Conservation (phyloP, 2,329 filamentous ascomycete genomes). For the Escovopsis sp. region DNA sequence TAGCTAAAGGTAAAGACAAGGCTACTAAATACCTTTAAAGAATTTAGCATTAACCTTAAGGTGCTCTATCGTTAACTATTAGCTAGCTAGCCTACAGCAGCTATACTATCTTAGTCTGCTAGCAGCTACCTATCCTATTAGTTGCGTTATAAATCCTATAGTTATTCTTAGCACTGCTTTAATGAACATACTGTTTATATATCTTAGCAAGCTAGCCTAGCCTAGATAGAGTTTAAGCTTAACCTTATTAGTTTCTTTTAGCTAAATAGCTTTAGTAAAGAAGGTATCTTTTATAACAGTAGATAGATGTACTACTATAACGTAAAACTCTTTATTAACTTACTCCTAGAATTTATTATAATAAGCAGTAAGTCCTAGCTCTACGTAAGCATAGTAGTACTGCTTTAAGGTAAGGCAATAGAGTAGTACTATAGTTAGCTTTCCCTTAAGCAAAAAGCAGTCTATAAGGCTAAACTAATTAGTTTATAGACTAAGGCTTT, state of each 20-base stretch:
- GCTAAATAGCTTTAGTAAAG: background rate
- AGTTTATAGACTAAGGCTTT: background rate
- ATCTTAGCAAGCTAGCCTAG: background rate
- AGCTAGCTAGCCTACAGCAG: background rate
- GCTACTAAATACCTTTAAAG: background rate
- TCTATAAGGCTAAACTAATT: too few relatives aligned
- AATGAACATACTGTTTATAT: background rate
- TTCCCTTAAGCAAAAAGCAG: too few relatives aligned
- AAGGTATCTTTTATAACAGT: background rate
- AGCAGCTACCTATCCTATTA: background rate
- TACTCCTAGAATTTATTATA: background rate
- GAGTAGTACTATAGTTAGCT: background rate
- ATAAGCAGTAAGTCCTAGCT: too few relatives aligned
- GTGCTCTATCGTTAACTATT: background rate
- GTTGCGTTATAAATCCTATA: too few relatives aligned
- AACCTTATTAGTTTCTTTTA: background rate
- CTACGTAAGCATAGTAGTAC: background rate
- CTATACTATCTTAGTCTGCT: background rate
- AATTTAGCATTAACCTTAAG: background rate
- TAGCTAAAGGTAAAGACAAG: background rate
- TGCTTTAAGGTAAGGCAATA: background rate
- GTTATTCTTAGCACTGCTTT: background rate
- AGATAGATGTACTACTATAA: background rate
- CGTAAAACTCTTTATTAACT: too few relatives aligned
- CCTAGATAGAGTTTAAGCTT: background rate